These are phyloP conservation scores for Ormosia emarginata DNA, from an alignment of 306 rosid genomes.

Conservation along the genomic window DNA sequence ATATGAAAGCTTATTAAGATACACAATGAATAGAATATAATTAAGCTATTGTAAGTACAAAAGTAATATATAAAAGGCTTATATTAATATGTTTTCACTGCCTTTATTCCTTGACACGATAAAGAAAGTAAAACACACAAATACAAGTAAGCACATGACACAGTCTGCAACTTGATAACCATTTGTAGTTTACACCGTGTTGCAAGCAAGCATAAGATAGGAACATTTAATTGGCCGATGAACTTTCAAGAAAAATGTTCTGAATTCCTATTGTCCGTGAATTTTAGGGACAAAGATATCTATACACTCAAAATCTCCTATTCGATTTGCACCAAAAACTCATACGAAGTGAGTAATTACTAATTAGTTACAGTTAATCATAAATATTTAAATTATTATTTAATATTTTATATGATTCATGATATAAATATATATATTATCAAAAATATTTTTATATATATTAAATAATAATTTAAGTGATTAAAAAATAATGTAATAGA, in stretches of 20 bases:
- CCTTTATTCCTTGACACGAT: constrained; percentile 39
- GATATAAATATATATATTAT: too few relatives aligned
- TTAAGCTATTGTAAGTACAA: background rate
- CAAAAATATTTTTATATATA: too few relatives aligned
- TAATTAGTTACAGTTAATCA: too few relatives aligned
- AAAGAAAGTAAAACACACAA: background rate
- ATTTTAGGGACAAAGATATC: background rate
- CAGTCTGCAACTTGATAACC: constrained; percentile 1
- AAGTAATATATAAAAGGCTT: background rate
- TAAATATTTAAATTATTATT: too few relatives aligned
- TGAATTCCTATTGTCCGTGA: background rate
- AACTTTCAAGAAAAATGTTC: background rate
- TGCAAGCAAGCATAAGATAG: constrained; percentile 36
- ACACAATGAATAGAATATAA: background rate
- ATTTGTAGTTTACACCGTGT: constrained; percentile 11
- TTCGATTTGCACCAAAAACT: too few relatives aligned
- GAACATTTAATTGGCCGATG: background rate
- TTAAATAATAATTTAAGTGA: too few relatives aligned
- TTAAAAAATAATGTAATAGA: too few relatives aligned
- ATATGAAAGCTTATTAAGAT: background rate
- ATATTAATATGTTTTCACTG: background rate
- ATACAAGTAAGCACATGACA: constrained; percentile 5
- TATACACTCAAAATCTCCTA: background rate
- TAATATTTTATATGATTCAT: too few relatives aligned
- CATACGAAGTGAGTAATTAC: too few relatives aligned